Conservation (phyloP, 495 filamentous ascomycete species). For the Neurospora intermedia region DNA sequence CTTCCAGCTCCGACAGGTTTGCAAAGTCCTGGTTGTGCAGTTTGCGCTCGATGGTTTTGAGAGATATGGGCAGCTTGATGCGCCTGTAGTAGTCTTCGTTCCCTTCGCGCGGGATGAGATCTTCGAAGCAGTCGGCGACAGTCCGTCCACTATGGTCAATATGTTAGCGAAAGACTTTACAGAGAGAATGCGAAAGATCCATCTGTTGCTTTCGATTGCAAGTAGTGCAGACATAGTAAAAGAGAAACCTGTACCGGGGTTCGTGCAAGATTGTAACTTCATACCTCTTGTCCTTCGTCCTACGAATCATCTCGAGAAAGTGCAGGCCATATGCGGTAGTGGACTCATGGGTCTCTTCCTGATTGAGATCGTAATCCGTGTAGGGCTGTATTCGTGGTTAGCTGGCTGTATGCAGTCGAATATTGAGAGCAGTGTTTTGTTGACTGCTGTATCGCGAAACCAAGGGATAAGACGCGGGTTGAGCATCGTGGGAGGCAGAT, state of each 20-base stretch:
- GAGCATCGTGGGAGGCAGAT: background rate
- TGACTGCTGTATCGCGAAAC: background rate
- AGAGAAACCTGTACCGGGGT: background rate
- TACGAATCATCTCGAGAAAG: slow-evolving; percentile 53
- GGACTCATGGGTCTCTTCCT: slow-evolving; percentile 46
- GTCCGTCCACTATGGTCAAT: slow-evolving; percentile 44
- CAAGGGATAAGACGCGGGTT: background rate
- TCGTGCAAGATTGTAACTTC: slow-evolving; percentile 2
- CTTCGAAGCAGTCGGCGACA: slow-evolving; percentile 62
- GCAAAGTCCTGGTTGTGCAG: slow-evolving; percentile 51
- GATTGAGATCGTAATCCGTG: slow-evolving; percentile 28
- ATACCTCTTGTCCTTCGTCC: slow-evolving; percentile 64
- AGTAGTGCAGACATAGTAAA: background rate
- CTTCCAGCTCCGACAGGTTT: slow-evolving; percentile 52
- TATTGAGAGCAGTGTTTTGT: background rate
- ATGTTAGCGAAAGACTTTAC: slow-evolving; percentile 4
- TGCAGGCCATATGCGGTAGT: slow-evolving; percentile 57
- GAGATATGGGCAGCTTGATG: slow-evolving; percentile 62
- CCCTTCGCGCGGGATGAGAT: slow-evolving; percentile 49
- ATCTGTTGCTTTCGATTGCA: background rate
- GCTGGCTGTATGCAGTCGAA: background rate
- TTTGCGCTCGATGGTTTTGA: slow-evolving; percentile 65
- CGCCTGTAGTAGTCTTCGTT: slow-evolving; percentile 64
- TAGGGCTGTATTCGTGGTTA: slow-evolving; percentile 16
- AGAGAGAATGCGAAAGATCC: background rate